Conservation (phyloP, 2,329 filamentous ascomycete genomes). For the Zymoseptoria brevis region DNA sequence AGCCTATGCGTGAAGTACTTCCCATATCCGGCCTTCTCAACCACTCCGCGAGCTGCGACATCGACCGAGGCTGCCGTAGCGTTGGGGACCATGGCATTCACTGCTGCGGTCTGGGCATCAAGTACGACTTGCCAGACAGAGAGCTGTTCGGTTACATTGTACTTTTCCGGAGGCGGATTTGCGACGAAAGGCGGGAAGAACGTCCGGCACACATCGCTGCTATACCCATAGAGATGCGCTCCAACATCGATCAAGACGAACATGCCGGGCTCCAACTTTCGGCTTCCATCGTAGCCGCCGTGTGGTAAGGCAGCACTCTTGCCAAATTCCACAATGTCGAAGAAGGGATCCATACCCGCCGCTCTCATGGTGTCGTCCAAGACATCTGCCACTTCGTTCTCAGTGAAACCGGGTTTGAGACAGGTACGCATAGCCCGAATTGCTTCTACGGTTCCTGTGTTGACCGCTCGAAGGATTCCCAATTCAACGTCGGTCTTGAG, state of each 20-base stretch:
- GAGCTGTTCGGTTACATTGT: slow-evolving; percentile 41
- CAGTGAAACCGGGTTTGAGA: slow-evolving; percentile 49
- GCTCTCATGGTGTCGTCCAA: slow-evolving; percentile 49
- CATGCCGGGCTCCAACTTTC: slow-evolving; percentile 45
- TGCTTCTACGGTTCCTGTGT: slow-evolving; percentile 55
- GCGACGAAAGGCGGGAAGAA: slow-evolving; percentile 42
- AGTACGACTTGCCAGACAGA: slow-evolving; percentile 53
- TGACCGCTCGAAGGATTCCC: slow-evolving; percentile 52
- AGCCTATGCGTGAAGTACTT: slow-evolving; percentile 54
- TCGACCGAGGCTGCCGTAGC: slow-evolving; percentile 53
- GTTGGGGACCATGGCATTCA: slow-evolving; percentile 43
- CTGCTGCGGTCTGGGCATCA: slow-evolving; percentile 53
- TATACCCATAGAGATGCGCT: slow-evolving; percentile 55
- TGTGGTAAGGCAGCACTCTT: slow-evolving; percentile 48
- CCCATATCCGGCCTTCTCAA: slow-evolving; percentile 52
- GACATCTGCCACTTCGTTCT: slow-evolving; percentile 49
- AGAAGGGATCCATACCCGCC: slow-evolving; percentile 50
- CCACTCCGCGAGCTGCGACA: slow-evolving; percentile 51
- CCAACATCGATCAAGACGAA: slow-evolving; percentile 58
- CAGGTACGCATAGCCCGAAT: slow-evolving; percentile 50
- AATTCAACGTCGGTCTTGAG: slow-evolving; percentile 50
- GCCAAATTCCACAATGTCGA: slow-evolving; percentile 57
- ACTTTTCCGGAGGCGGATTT: slow-evolving; percentile 22
- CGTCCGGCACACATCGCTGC: slow-evolving; percentile 55
- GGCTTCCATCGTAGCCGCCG: slow-evolving; percentile 44